These are phyloP conservation scores for Lodderomyces jiufengensis DNA, from an alignment of 1,139 yeast species.

Conservation along the genomic window DNA sequence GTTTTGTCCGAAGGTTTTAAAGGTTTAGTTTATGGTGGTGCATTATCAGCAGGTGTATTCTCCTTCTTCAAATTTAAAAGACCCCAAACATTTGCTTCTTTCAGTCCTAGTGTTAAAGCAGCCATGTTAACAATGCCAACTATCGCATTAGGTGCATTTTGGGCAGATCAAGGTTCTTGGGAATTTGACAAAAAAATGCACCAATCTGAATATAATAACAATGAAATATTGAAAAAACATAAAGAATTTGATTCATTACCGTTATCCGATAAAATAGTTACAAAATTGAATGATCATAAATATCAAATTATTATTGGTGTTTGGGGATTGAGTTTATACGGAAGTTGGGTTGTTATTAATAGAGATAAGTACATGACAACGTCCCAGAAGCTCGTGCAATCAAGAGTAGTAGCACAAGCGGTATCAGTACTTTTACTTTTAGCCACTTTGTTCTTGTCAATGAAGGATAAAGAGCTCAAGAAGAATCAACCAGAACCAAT, in stretches of 20 bases:
- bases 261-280: constrained; percentile 41
- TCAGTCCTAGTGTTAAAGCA: constrained; percentile 40
- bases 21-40: constrained; percentile 39
- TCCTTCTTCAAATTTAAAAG: constrained; percentile 33
- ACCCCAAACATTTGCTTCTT: constrained; percentile 30
- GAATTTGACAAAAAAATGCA: constrained; percentile 43
- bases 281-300: constrained; percentile 53
- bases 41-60: constrained; percentile 32
- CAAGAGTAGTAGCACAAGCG: constrained; percentile 93
- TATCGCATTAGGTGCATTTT: constrained; percentile 36
- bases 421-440: constrained; percentile 63
- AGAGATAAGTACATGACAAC: constrained; percentile 73
- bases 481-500: constrained; percentile 33
- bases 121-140: constrained; percentile 42
- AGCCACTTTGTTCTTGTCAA: constrained; percentile 59
- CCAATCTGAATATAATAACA: constrained; percentile 28
- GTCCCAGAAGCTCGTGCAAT: constrained; percentile 86
- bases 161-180: constrained; percentile 49
- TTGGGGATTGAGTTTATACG: constrained; percentile 86
- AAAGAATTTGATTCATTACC: constrained; percentile 50
- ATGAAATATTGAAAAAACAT: constrained; percentile 43
- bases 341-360: constrained; percentile 76
- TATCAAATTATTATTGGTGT: constrained; percentile 73
- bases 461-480: constrained; percentile 56
- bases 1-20: constrained; percentile 37